Conservation (phyloP, 192 early-diverging fungal species). For the Pecoramyces ruminantium region DNA sequence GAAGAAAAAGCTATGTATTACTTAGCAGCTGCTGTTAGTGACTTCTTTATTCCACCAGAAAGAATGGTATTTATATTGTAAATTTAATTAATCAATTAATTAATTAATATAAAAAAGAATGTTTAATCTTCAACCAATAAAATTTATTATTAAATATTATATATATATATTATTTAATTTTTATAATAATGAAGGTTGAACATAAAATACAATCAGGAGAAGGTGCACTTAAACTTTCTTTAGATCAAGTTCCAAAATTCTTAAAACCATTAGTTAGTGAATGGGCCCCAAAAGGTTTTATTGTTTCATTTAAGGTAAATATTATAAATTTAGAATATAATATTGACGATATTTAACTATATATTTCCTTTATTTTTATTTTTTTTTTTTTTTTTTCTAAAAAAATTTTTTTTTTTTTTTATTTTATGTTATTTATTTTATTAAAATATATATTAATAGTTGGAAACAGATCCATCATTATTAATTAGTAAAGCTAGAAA, state of each 20-base stretch:
- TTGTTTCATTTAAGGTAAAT: conserved; percentile 90
- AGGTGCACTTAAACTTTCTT: conserved; percentile 64
- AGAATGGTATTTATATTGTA: conserved; percentile 47
- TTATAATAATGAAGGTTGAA: conserved; percentile 28
- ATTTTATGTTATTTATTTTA: background rate
- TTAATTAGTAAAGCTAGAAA: conserved; percentile 63
- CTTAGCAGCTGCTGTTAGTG: conserved; percentile 91
- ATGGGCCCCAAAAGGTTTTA: conserved; percentile 75
- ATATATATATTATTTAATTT: background rate
- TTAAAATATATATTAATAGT: conserved; percentile 13
- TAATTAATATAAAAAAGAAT: too few species aligned
- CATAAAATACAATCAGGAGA: conserved; percentile 94
- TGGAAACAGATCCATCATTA: conserved; percentile 79
- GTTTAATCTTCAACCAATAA: too few species aligned
- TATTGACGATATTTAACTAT: background rate
- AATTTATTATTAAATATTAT: background rate
- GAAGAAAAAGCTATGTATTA: conserved; percentile 74
- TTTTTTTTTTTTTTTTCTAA: background rate
- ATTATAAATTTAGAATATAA: background rate
- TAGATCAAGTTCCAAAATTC: conserved; percentile 97
- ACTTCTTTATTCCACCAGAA: conserved; percentile 90
- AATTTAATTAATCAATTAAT: background rate
- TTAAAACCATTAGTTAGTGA: conserved; percentile 79
- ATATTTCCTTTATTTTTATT: conserved; percentile 1
- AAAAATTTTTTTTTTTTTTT: background rate